phyloP scores from a whole-genome alignment of 192 early-diverging fungal genomes.

The Coemansia sp. region DNA sequence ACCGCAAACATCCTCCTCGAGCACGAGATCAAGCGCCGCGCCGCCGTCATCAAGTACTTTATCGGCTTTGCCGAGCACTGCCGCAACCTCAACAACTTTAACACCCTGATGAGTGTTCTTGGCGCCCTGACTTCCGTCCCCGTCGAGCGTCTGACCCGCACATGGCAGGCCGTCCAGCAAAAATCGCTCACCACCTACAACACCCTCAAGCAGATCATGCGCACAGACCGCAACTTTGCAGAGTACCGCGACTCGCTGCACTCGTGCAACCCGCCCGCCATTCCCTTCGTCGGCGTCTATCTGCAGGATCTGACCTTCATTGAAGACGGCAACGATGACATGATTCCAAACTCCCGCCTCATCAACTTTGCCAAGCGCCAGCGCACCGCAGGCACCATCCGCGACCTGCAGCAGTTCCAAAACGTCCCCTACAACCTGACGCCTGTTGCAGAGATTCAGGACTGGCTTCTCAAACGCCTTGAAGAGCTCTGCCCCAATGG shows the following conservation, averaged over 20 bases:
- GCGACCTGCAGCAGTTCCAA: conserved; percentile 88
- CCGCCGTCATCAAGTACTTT: conserved; percentile 76
- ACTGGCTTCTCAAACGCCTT: conserved; percentile 70
- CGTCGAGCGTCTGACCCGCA: conserved; percentile 84
- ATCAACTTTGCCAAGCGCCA: conserved; percentile 91
- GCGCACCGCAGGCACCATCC: conserved; percentile 85
- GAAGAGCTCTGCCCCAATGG: conserved; percentile 66
- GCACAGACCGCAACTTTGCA: conserved; percentile 75
- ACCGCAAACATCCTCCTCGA: conserved; percentile 79
- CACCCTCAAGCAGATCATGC: conserved; percentile 73
- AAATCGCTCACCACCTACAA: conserved; percentile 62
- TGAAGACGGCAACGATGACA: conserved; percentile 82
- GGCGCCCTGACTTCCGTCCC: conserved; percentile 87
- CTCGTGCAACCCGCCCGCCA: conserved; percentile 74
- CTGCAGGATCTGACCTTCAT: conserved; percentile 89
- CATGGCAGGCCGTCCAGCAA: conserved; percentile 79
- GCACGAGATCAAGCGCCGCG: conserved; percentile 77
- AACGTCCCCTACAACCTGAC: conserved; percentile 75
- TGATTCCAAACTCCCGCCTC: conserved; percentile 61
- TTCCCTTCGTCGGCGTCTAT: conserved; percentile 84
- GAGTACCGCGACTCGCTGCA: conserved; percentile 81
- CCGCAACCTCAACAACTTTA: conserved; percentile 90
- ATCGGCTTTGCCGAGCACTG: conserved; percentile 82
- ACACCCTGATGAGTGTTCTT: conserved; percentile 86
- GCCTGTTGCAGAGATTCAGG: conserved; percentile 78